Evolutionary conservation across 768 basidiomycete species (phyloP).

Genomic region (Podaxis mareebaensis): DNA sequence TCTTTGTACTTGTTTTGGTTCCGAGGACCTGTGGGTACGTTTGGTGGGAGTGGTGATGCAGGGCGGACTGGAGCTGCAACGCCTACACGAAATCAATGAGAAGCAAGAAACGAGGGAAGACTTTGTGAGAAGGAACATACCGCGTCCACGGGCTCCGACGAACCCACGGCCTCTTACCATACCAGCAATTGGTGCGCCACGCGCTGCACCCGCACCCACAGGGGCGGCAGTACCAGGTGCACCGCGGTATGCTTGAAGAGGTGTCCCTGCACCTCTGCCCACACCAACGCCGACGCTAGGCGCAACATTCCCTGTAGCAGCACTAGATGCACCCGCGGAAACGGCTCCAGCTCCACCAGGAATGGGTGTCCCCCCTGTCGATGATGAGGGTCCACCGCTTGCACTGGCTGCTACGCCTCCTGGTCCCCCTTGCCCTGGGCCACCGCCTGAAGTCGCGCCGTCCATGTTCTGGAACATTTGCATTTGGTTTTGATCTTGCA

Average conservation of each 20-base stretch:
- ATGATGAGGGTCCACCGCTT: neutral
- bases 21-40: slow-evolving; percentile 84
- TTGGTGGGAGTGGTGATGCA: slow-evolving; percentile 82
- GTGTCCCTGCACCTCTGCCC: slow-evolving; percentile 24
- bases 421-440: slow-evolving; percentile 38
- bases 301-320: neutral
- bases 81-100: slow-evolving; percentile 23
- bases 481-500: slow-evolving; percentile 60
- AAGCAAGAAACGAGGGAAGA: slow-evolving; percentile 12
- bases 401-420: slow-evolving; percentile 24
- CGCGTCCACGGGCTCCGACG: slow-evolving; percentile 42
- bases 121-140: slow-evolving; percentile 21
- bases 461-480: slow-evolving; percentile 73
- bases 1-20: slow-evolving; percentile 93
- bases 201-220: slow-evolving; percentile 36
- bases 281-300: slow-evolving; percentile 3
- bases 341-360: neutral
- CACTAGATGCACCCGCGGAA: neutral
- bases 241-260: slow-evolving; percentile 18
- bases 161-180: slow-evolving; percentile 40
- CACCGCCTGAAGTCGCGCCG: slow-evolving; percentile 20
- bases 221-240: slow-evolving; percentile 23
- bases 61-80: slow-evolving; percentile 67
- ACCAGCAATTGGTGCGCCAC: slow-evolving; percentile 41
- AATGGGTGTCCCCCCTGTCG: slow-evolving; percentile 9